Base-by-base conservation (phyloP, 805 yeast genomes). In the Ogataea siamensis region DNA sequence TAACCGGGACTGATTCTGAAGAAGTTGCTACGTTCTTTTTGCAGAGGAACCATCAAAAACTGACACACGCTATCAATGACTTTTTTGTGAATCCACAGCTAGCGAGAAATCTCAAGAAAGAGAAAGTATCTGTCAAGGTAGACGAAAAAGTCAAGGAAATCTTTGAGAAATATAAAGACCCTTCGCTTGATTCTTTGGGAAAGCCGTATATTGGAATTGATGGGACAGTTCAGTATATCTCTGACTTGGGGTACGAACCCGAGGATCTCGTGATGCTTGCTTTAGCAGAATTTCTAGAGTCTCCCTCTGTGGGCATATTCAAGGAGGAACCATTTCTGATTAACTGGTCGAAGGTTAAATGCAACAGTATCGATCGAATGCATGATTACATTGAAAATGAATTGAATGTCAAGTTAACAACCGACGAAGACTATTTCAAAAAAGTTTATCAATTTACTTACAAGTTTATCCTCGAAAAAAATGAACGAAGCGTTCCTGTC, bases 211-310 rank as follows among this genome's bases (percentile, higher is more conserved):
- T 88, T 25, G 91, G 80, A 17, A 68, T 85, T 7, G 93, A 87
- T 41, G 96, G 96, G 0, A 83, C 96, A 0, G 58, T 89, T 7
- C 48, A 55, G 26, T 86, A 80, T 50, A 64, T 91, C 15, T 69
- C 68, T 11, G 95, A 82, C 50, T 62, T 91, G 32, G 79, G 74
- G 0, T 68, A 82, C 25, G 77, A 77, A 10, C 82, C 88, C 1
- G 98, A 91, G 49, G 88, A 89, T 54, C 68, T 77, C 7, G 73
- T 68, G 5, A 81, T 87, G 3, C 66, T 91, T 29, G 78, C 84
- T 1, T 57, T 91, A 8, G 87, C 93, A 0, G 80, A 77, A 51
- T 70, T 82, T 34, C 64, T 91, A 32, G 73, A 76, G 26, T 73
- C 87, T 1, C 84, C 87, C 1, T 63, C 72, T 3, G 74, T 78